Evolutionary conservation across 169 alveolate species (phyloP), one percentile per base, ranked within the genome.

Genomic region (Besnoitia besnoiti): DNA sequence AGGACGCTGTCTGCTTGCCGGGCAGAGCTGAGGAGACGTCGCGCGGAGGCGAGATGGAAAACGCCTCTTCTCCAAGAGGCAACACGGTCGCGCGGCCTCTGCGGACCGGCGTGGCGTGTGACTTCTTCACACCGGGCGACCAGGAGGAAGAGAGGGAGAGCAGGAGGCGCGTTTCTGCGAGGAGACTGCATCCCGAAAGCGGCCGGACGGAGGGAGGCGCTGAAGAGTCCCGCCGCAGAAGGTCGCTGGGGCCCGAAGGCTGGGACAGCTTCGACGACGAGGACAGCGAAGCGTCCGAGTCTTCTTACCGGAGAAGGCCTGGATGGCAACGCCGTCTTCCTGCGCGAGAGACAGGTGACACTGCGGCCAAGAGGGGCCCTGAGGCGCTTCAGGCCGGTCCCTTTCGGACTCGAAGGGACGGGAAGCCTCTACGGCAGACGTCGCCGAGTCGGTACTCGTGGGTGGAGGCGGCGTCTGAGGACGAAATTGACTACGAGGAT

Each of bases 221-320:
- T 4, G 87, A 10, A 35, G 87, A 10, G 59, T 8, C 10, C 39
- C 8, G 44, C 35, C 2, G 61, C 14, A 3, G 87, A 37, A 51
- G 87, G 35, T 77, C 87, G 33, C 50, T 77, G 40, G 87, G 87
- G 16, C 87, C 87, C 0, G 87, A 55, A 7, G 87, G 55, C 14
- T 77, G 49, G 59, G 87, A 77, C 33, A 39, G 47, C 35, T 77
- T 77, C 30, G 87, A 77, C 40, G 87, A 77, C n/a, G 87, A 77
- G 14, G 40, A 24, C 87, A 77, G 87, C 87, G 87, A 42, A 37
- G 87, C 35, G 19, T 73, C 82, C 0, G 82, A 73, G 47, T 39
- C 21, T 2, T 73, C 47, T 73, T 55, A n/a, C 27, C 67, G 24
- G 67, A 3, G 67, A 19, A 14, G n/a, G n/a, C n/a, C n/a, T n/a